Evolutionary conservation across 495 filamentous ascomycete genomes (phyloP).

Genomic region (Trichocladium antarcticum): DNA sequence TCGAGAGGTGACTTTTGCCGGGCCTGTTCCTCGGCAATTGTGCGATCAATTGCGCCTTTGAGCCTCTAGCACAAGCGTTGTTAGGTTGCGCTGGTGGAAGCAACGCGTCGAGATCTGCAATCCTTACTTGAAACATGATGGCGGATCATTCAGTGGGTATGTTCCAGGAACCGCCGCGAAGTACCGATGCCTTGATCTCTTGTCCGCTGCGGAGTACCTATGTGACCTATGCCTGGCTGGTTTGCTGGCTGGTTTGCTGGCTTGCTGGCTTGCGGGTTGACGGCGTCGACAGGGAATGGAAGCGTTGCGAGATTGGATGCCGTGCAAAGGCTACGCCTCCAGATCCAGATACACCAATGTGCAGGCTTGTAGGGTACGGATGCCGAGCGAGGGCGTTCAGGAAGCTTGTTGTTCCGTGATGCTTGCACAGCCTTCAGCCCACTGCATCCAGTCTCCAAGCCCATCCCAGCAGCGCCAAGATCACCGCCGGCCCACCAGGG

Average conservation of each 20-base stretch:
- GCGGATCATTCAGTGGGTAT: not conserved
- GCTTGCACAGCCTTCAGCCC: not conserved
- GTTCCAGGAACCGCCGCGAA: too few species aligned
- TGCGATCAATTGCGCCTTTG: constrained; percentile 73
- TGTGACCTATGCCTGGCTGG: too few species aligned
- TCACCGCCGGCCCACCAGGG: not conserved
- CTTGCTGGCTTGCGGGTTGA: too few species aligned
- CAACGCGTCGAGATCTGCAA: not conserved
- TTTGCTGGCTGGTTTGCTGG: too few species aligned
- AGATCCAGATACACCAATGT: too few species aligned
- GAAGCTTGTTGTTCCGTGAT: not conserved
- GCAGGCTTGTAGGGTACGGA: not conserved
- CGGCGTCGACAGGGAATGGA: too few species aligned
- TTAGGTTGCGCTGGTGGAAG: not conserved
- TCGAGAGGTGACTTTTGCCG: constrained; percentile 45
- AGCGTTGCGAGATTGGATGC: too few species aligned
- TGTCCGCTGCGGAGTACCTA: too few species aligned
- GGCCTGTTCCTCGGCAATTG: constrained; percentile 83
- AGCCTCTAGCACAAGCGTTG: constrained; percentile 48
- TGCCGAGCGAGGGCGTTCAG: not conserved
- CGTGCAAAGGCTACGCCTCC: too few species aligned
- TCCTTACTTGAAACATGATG: constrained; percentile 29
- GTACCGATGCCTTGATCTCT: too few species aligned
- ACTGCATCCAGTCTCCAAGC: not conserved
- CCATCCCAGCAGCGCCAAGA: not conserved